Evolutionary conservation across 2,329 filamentous ascomycete genomes (phyloP).

Genomic region (Dothideomycetes sp.): DNA sequence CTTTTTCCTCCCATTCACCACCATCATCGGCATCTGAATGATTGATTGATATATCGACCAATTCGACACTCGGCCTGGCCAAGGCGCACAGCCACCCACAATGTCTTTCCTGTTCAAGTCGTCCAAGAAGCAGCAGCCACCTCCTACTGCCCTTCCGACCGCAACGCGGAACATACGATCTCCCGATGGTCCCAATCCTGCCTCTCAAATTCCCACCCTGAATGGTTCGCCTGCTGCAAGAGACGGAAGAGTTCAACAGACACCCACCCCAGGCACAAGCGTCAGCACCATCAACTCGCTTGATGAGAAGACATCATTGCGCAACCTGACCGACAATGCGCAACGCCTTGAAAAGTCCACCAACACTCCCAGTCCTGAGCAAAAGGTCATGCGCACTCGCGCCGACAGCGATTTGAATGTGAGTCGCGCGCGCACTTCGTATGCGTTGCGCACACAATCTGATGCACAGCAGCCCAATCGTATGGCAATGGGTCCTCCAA

Average conservation of each 20-base stretch:
- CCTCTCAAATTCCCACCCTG: conserved; percentile 30
- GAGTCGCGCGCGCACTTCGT: conserved; percentile 14
- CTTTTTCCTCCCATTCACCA: neutral
- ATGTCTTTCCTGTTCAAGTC: conserved; percentile 46
- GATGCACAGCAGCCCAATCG: neutral
- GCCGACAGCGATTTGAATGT: conserved; percentile 46
- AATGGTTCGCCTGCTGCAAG: conserved; percentile 30
- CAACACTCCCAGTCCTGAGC: conserved; percentile 49
- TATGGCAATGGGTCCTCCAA: conserved; percentile 2
- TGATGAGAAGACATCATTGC: conserved; percentile 9
- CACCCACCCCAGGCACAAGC: conserved; percentile 67
- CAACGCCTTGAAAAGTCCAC: conserved; percentile 8
- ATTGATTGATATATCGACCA: neutral
- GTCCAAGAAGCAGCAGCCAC: conserved; percentile 24
- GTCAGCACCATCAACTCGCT: conserved; percentile 58
- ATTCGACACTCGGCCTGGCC: conserved; percentile 1
- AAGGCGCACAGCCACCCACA: conserved; percentile 7
- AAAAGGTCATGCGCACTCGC: conserved; percentile 48
- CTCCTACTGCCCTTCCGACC: conserved; percentile 34
- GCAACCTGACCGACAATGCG: conserved; percentile 6
- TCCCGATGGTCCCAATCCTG: conserved; percentile 35
- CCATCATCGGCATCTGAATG: neutral
- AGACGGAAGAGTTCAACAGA: conserved; percentile 29
- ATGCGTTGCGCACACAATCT: neutral
- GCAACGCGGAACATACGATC: conserved; percentile 45